Evolutionary conservation across 2,329 filamentous ascomycete species (phyloP).

Genomic region (Penicillium sp.): DNA sequence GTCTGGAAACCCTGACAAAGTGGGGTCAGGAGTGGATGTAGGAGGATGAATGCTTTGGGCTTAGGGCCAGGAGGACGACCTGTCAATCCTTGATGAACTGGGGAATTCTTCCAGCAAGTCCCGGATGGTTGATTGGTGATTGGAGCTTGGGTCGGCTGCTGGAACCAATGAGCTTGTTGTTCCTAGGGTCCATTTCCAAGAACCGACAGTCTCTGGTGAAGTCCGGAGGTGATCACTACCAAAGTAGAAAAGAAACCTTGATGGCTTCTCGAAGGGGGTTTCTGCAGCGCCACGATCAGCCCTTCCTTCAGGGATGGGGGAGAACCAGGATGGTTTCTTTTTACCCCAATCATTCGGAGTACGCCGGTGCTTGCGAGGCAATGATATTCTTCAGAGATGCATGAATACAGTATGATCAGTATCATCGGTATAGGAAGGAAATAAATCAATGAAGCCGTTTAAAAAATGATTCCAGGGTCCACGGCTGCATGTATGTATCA

Average conservation of each 20-base stretch:
- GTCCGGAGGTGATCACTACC: conserved; percentile 16
- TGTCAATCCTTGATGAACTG: conserved; percentile 27
- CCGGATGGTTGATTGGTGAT: conserved; percentile 20
- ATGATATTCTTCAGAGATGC: too few relatives aligned
- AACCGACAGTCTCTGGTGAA: conserved; percentile 21
- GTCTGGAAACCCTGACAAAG: conserved; percentile 24
- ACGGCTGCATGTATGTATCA: conserved; percentile 17
- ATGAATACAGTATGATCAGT: too few relatives aligned
- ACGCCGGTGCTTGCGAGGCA: too few relatives aligned
- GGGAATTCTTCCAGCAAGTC: conserved; percentile 17
- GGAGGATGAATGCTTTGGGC: conserved; percentile 8
- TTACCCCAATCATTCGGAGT: conserved; percentile 1
- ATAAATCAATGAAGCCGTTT: conserved; percentile 18
- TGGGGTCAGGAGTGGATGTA: conserved; percentile 19
- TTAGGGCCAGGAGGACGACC: conserved; percentile 13
- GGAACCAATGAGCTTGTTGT: conserved; percentile 19
- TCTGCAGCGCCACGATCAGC: not conserved
- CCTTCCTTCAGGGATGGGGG: not conserved
- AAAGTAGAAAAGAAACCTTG: conserved; percentile 6
- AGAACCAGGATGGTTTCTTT: not conserved
- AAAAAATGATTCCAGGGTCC: conserved; percentile 28
- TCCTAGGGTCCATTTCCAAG: conserved; percentile 14
- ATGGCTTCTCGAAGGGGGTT: conserved; percentile 17
- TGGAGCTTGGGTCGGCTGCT: conserved; percentile 15
- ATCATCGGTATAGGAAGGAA: conserved; percentile 9